Evolutionary conservation across 805 yeast genomes (phyloP), one percentile per base, ranked within the genome.

Genomic region (Cyberlindnera mrakii): DNA sequence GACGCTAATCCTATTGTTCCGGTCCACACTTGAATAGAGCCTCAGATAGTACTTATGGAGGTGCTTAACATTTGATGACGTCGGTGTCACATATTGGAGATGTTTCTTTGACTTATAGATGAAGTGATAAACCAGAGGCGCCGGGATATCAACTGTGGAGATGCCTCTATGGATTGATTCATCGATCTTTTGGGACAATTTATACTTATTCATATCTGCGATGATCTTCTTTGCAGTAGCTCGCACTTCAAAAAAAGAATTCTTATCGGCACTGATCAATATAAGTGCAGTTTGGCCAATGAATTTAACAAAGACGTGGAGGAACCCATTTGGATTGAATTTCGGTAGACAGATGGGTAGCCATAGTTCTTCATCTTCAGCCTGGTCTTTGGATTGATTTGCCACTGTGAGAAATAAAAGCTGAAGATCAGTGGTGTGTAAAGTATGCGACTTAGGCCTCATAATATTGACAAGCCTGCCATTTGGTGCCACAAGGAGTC

Each of bases 301-400:
- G 50, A 80, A 79, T 45, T 79, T 80, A 35, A 89, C 84, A 55
- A 84, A 87, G 11, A 88, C 80, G 57, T 93, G 85, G 6, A 91
- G 64, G 55, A 90, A 93, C 9, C 99, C 99, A 49, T 80, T 80
- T 2, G 87, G 67, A 57, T 93, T 91, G 67, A 91, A 91, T 52
- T 85, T 79, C 0, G 98, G 96, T 59, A 91, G 71, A 62, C 99
- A 91, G 0, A 91, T 71, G 0, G 99, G 99, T 11, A 86, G 76
- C 98, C 98, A 93, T 45, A 88, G 77, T 56, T 90, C 96, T 51
- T 85, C 85, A 44, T 70, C 66, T 15, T 59, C 61, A 9, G 62
- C 37, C 27, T 51, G 45, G 15, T 50, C 51, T 25, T 63, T 54
- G 9, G 63, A 60, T 57, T 51, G 74, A 48, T 53, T 77, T 53